Percentiles rank a stretch among this genome's conserved stretches.
Conservation (phyloP, 768 basidiomycete species). For the Lactarius tabidus region DNA sequence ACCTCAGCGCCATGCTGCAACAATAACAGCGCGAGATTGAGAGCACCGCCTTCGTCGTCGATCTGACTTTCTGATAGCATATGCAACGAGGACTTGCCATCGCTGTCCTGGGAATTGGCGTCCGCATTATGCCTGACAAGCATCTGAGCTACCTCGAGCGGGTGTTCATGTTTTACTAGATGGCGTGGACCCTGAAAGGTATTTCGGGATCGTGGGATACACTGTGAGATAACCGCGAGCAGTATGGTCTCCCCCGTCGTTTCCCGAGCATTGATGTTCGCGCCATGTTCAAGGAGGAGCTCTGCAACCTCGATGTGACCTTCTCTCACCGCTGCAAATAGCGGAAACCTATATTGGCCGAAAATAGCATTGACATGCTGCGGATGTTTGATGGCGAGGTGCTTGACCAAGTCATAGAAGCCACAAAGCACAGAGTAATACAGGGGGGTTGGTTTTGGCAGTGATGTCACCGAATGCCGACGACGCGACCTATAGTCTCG, state of each 20-base stretch:
- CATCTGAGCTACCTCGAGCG: background rate
- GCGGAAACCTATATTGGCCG: background rate
- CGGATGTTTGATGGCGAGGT: background rate
- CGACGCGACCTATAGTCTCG: too few relatives aligned
- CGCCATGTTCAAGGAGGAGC: background rate
- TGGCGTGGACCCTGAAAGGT: too few relatives aligned
- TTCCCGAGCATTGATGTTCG: background rate
- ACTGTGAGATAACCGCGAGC: background rate
- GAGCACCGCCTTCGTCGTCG: too few relatives aligned
- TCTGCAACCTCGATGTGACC: background rate
- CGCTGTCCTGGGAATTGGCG: background rate
- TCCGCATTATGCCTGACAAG: background rate
- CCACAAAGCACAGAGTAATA: background rate
- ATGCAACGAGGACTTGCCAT: background rate
- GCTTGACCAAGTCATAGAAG: background rate
- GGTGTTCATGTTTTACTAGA: background rate
- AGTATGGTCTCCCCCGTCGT: background rate
- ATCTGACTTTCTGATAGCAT: too few relatives aligned
- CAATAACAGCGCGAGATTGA: too few relatives aligned
- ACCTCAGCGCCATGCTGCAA: too few relatives aligned
- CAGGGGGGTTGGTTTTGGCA: background rate
- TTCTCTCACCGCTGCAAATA: background rate
- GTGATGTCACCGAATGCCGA: too few relatives aligned
- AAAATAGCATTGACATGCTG: background rate
- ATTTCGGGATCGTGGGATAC: background rate